Base-by-base conservation (phyloP, 192 early-diverging fungal genomes). In the Coemansia sp. region DNA sequence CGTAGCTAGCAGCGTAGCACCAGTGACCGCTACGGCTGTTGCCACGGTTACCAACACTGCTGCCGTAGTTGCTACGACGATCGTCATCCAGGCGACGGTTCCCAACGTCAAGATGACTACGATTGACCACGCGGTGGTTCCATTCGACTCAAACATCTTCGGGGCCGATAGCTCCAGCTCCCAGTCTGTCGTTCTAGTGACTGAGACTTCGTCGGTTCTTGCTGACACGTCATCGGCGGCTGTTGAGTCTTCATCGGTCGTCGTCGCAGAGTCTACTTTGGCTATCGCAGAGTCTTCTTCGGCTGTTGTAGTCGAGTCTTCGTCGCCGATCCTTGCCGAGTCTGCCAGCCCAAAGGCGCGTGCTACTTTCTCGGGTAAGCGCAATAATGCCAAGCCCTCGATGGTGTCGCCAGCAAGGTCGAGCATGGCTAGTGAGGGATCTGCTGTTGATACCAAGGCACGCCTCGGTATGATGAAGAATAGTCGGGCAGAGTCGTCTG, bases 141-240 rank as follows among this genome's bases (percentile, higher is more conserved):
- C 71, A 6, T 79, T 70, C 34, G 76, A 73, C 56, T 38, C 66
- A n/a, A 74, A 70, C 51, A 53, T 79, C 33, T 79, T 73, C 58
- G 71, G 77, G 10, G 59, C 66, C 14, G 45, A 74, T 2, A 59
- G 57, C 33, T 58, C 59, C 18, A 62, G 48, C 5, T 57, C 10
- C 13, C 10, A 60, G 23, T 42, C 34, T 8, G 40, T 56, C 3
- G 48, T 60, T 5, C 26, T 55, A 20, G 51, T 26, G 37, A 31
- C 31, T 4, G 31, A 31, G 31, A 31, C 31, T 33, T 48, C 33
- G 18, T 13, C 56, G 39, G 28, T 20, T 18, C 36, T 36, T 1
- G 61, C 57, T 16, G 39, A 36, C 13, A 10, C 65, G 33, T 42
- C 34, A 8, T 38, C 60, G 3, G 48, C 65, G 5, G 36, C 42